A percentile compares a stretch with the other conserved stretches of the same genome.
phyloP scores from a whole-genome alignment of 2,329 filamentous ascomycete species.

The Curvularia spicifera region DNA sequence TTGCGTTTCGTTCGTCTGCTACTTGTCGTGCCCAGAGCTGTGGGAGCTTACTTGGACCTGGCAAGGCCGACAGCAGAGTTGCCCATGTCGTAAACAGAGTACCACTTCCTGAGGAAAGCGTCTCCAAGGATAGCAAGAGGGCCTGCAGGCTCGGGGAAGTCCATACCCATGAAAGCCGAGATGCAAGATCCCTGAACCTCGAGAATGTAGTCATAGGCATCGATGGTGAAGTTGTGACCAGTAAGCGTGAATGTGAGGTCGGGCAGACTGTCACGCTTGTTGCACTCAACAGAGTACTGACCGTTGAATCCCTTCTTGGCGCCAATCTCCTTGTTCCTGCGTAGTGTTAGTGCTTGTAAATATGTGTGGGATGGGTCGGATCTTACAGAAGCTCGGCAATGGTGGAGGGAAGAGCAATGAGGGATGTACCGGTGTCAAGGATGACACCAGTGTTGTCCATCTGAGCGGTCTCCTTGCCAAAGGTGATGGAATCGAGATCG shows the following conservation, averaged over 20 bases:
- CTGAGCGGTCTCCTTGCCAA: slow-evolving; percentile 84
- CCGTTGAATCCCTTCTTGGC: slow-evolving; percentile 98
- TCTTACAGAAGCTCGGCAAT: slow-evolving; percentile 86
- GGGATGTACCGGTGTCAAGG: slow-evolving; percentile 96
- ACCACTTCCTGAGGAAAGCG: slow-evolving; percentile 80
- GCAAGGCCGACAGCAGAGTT: slow-evolving; percentile 89
- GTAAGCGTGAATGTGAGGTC: slow-evolving; percentile 90
- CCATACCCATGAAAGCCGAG: slow-evolving; percentile 97
- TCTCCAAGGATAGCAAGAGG: slow-evolving; percentile 95
- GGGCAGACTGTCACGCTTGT: slow-evolving; percentile 80
- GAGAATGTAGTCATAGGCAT: slow-evolving; percentile 89
- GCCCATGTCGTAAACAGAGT: slow-evolving; percentile 95
- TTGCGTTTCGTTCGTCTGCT: slow-evolving; percentile 6
- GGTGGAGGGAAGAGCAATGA: slow-evolving; percentile 90
- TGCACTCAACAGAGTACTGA: slow-evolving; percentile 93
- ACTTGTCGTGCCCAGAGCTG: not conserved
- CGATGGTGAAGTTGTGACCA: slow-evolving; percentile 92
- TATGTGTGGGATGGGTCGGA: not conserved
- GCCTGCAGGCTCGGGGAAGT: slow-evolving; percentile 78
- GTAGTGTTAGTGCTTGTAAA: slow-evolving; percentile 22
- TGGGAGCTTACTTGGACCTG: slow-evolving; percentile 69
- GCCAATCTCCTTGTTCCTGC: slow-evolving; percentile 88
- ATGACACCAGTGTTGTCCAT: slow-evolving; percentile 95
- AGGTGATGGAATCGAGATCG: slow-evolving; percentile 88
- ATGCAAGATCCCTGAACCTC: slow-evolving; percentile 96